A percentile compares a stretch with the other conserved stretches of the same genome.
Evolutionary conservation across 2,329 filamentous ascomycete species (phyloP).

Genomic region (Cladosporium sphaerospermum): DNA sequence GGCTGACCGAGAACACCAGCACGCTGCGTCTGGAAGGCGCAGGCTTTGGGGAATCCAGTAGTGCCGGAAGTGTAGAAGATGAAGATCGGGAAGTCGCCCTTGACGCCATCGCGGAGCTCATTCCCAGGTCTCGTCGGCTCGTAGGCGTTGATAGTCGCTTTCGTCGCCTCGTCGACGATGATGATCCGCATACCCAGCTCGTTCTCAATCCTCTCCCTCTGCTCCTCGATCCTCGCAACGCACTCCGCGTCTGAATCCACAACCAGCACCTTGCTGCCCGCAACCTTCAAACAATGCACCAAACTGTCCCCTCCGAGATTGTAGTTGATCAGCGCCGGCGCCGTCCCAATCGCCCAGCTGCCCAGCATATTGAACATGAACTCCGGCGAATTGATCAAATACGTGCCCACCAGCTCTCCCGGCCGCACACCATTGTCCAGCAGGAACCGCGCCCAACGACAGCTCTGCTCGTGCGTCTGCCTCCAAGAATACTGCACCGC

Average conservation of each 20-base stretch:
- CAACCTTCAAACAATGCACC: conserved; percentile 33
- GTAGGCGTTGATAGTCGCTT: conserved; percentile 42
- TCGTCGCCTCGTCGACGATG: conserved; percentile 45
- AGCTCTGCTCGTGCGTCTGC: conserved; percentile 49
- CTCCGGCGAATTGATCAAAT: conserved; percentile 32
- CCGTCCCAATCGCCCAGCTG: conserved; percentile 27
- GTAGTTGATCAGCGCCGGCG: conserved; percentile 33
- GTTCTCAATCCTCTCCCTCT: conserved; percentile 42
- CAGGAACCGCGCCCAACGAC: conserved; percentile 59
- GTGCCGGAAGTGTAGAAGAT: conserved; percentile 73
- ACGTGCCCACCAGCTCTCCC: conserved; percentile 30
- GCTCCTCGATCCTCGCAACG: conserved; percentile 51
- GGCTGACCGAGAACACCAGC: conserved; percentile 35
- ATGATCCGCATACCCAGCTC: conserved; percentile 55
- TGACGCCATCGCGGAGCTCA: conserved; percentile 48
- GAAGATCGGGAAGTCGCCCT: conserved; percentile 50
- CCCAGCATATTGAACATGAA: conserved; percentile 29
- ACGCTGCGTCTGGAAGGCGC: conserved; percentile 51
- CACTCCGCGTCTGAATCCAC: conserved; percentile 46
- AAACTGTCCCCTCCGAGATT: conserved; percentile 30
- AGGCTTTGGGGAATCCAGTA: conserved; percentile 69
- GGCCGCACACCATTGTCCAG: conserved; percentile 32
- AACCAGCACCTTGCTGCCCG: conserved; percentile 36
- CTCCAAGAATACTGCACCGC: conserved; percentile 48
- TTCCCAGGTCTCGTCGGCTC: conserved; percentile 50